Evolutionary conservation across 768 basidiomycete species (phyloP).

Genomic region (Auriscalpium vulgare): DNA sequence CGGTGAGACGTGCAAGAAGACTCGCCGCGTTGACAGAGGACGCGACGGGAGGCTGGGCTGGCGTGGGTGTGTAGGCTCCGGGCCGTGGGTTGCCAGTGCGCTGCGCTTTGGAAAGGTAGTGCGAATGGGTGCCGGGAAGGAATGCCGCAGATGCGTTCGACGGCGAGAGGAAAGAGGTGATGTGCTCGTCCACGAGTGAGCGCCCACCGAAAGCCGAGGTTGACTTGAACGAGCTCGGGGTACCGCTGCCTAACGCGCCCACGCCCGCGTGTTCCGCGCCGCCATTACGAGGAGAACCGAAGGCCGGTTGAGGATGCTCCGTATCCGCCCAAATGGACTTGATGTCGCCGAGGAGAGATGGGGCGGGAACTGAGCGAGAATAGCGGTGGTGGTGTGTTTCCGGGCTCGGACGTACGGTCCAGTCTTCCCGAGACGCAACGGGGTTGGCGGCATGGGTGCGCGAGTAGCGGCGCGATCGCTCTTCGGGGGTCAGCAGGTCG

Average conservation of each 20-base stretch:
- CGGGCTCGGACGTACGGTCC: constrained; percentile 16
- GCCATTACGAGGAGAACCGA: constrained; percentile 31
- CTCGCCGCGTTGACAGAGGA: constrained; percentile 12
- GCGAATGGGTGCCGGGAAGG: constrained; percentile 61
- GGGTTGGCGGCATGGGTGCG: constrained; percentile 47
- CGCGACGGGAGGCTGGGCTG: constrained; percentile 2
- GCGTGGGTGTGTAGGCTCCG: constrained; percentile 6
- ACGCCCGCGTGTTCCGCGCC: constrained; percentile 14
- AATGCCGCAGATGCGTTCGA: constrained; percentile 82
- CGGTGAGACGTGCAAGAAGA: constrained; percentile 16
- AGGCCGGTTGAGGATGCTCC: not conserved
- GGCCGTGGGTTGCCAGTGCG: constrained; percentile 22
- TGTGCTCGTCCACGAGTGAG: constrained; percentile 26
- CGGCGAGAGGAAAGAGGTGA: constrained; percentile 43
- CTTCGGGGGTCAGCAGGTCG: constrained; percentile 84
- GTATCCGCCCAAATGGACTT: constrained; percentile 76
- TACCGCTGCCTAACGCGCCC: constrained; percentile 26
- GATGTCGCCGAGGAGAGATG: constrained; percentile 66
- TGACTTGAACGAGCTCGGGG: constrained; percentile 49
- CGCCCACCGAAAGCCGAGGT: constrained; percentile 30
- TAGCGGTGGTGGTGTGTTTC: constrained; percentile 54
- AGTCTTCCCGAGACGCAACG: constrained; percentile 14
- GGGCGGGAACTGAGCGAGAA: constrained; percentile 75
- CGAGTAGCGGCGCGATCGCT: constrained; percentile 75
- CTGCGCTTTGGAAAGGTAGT: constrained; percentile 48